Evolutionary conservation across 2,329 filamentous ascomycete species (phyloP).

Genomic region (Tolypocladium ophioglossoides): DNA sequence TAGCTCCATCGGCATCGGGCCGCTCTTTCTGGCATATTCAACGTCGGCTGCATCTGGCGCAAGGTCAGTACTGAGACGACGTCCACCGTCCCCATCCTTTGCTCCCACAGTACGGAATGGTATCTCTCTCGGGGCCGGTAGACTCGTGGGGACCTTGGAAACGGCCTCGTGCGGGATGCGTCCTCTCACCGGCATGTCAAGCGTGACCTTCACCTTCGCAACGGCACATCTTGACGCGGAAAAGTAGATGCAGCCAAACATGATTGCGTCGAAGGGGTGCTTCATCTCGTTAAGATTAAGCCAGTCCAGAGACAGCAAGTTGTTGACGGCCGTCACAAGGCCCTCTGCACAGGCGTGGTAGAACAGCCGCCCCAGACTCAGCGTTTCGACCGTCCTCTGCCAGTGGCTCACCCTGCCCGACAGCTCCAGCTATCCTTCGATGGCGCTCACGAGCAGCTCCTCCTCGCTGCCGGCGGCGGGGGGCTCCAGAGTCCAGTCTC

Average conservation of each 20-base stretch:
- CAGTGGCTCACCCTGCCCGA: neutral
- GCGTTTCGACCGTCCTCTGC: neutral
- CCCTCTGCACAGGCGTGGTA: slow-evolving; percentile 1
- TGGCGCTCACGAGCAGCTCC: neutral
- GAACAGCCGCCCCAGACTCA: neutral
- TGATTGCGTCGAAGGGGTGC: neutral
- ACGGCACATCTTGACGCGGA: neutral
- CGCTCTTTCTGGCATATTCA: too few relatives aligned
- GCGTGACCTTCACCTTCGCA: neutral
- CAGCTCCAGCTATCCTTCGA: neutral
- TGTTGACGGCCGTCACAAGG: neutral
- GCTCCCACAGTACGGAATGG: too few relatives aligned
- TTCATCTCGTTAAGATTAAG: neutral
- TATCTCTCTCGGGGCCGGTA: too few relatives aligned
- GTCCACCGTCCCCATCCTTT: too few relatives aligned
- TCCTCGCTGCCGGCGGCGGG: neutral
- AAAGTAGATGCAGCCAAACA: neutral
- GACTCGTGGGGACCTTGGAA: too few relatives aligned
- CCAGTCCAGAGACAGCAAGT: neutral
- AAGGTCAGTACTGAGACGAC: too few relatives aligned
- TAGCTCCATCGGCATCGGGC: too few relatives aligned
- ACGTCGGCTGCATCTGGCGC: too few relatives aligned
- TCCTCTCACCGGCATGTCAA: neutral
- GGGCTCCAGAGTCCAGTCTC: neutral
- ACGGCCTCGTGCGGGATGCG: too few relatives aligned